Conservation (phyloP, 2,329 filamentous ascomycete genomes). For the Dactylonectria estremocensis region DNA sequence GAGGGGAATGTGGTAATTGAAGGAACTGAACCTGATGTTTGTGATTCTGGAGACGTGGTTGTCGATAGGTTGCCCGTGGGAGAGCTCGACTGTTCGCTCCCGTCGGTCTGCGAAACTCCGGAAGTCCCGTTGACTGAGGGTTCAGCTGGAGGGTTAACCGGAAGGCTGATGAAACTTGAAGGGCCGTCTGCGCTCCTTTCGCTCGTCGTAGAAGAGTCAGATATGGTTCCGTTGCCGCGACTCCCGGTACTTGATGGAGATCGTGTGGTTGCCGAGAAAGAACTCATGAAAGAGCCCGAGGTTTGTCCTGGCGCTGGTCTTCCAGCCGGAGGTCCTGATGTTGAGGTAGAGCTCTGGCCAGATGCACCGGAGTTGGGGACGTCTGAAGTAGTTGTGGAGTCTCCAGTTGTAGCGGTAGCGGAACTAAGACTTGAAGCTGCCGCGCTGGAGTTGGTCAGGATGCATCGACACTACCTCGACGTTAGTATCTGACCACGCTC, state of each 20-base stretch:
- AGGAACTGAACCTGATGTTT: not conserved
- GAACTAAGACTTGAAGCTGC: conserved; percentile 2
- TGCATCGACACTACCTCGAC: conserved; percentile 19
- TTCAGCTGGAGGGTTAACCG: not conserved
- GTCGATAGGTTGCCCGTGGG: not conserved
- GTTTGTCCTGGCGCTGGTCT: not conserved
- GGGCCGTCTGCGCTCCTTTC: not conserved
- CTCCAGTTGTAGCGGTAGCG: not conserved
- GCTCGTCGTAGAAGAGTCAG: not conserved
- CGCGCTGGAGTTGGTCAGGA: conserved; percentile 14
- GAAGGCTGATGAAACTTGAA: not conserved
- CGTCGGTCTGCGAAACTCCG: not conserved
- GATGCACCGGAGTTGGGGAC: not conserved
- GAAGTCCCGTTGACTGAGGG: not conserved
- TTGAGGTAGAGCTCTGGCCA: not conserved
- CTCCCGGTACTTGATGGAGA: not conserved
- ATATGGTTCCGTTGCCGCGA: not conserved
- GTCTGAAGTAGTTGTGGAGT: not conserved
- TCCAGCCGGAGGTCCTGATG: not conserved
- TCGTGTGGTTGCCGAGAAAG: not conserved
- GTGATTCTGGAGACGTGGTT: not conserved
- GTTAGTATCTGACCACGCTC: not conserved
- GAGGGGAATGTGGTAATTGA: conserved; percentile 1
- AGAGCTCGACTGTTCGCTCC: not conserved
- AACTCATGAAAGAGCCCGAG: not conserved